Conservation (phyloP, 345 rosid genomes). For the thale cress (Arabidopsis thaliana) region TAIR10.1 NC_003076.8:18515001-18515500, state of each 20-base stretch:
- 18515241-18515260: conserved; percentile 76
- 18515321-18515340: conserved; percentile 51
- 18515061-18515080: conserved; percentile 5
- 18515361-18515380: conserved; percentile 89
- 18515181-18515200: conserved; percentile 89
- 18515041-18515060: conserved; percentile 23
- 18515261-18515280: conserved; percentile 64
- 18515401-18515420: conserved; percentile 61
- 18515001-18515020: conserved; percentile 62
- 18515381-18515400: conserved; percentile 79
- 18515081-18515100: not conserved
- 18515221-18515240: conserved; percentile 68
- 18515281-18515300: conserved; percentile 69
- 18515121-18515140: conserved; percentile 70
- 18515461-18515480: conserved; percentile 68
- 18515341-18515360: conserved; percentile 71
- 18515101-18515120: conserved; percentile 42
- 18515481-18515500: conserved; percentile 85
- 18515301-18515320: conserved; percentile 45
- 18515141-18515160: conserved; percentile 50
- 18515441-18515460: conserved; percentile 84
- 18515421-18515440: conserved; percentile 53
- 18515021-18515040: conserved; percentile 46
- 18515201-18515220: conserved; percentile 63
- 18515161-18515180: conserved; percentile 80